Percentiles rank a stretch among this genome's conserved stretches.
These are phyloP conservation scores for Rhizopus arrhizus DNA, from an alignment of 371 early-diverging fungal species.

Conservation along the genomic window DNA sequence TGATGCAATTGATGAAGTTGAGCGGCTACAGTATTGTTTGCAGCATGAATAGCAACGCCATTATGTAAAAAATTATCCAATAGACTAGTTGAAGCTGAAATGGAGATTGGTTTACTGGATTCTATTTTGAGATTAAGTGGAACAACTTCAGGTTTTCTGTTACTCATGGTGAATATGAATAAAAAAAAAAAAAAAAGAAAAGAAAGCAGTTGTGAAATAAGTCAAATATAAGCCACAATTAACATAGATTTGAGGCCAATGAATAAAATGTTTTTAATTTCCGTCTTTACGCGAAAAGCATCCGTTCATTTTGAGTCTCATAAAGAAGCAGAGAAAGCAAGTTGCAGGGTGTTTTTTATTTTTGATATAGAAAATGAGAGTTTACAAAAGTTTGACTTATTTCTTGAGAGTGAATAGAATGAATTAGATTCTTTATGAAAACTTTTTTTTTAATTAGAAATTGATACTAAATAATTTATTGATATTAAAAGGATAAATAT, in stretches of 20 bases:
- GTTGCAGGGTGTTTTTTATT: too few species aligned
- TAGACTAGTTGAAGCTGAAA: slow-evolving; percentile 35
- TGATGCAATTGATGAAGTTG: slow-evolving; percentile 53
- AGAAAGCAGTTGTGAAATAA: not conserved
- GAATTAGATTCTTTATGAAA: too few species aligned
- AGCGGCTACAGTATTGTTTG: slow-evolving; percentile 53
- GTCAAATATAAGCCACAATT: slow-evolving; percentile 9
- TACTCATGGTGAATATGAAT: slow-evolving; percentile 23
- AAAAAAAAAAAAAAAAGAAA: slow-evolving; percentile 7
- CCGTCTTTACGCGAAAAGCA: too few species aligned
- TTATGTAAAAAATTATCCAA: slow-evolving; percentile 54
- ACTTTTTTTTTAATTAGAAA: too few species aligned
- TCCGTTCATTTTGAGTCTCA: too few species aligned
- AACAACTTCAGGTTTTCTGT: slow-evolving; percentile 30
- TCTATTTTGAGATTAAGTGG: slow-evolving; percentile 49
- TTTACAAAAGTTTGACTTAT: too few species aligned
- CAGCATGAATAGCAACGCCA: slow-evolving; percentile 53
- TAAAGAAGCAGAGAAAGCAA: too few species aligned
- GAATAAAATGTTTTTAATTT: too few species aligned
- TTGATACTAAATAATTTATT: too few species aligned
- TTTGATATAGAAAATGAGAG: too few species aligned
- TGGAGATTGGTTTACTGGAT: slow-evolving; percentile 29
- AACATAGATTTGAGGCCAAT: not conserved
- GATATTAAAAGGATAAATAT: too few species aligned
- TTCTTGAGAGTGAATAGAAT: too few species aligned